These are phyloP conservation scores for Hypericum androsaemum DNA, from an alignment of 345 rosid species.

Conservation along the genomic window DNA sequence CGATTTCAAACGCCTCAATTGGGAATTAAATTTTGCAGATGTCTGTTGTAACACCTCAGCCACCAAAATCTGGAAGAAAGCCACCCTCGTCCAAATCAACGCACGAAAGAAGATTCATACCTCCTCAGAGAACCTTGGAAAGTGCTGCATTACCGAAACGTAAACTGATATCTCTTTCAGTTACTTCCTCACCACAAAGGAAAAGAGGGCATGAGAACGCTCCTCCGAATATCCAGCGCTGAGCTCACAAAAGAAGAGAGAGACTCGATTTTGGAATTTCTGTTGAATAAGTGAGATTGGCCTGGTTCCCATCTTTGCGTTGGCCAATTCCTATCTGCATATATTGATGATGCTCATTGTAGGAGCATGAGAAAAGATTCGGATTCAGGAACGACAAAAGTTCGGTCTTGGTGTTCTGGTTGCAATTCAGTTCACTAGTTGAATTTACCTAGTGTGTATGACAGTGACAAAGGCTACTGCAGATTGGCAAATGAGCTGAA, in stretches of 20 bases:
- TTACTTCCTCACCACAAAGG: slow-evolving; percentile 22
- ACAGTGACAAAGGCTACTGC: too few relatives aligned
- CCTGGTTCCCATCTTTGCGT: background rate
- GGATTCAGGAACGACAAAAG: too few relatives aligned
- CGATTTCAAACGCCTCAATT: too few relatives aligned
- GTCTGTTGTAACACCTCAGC: slow-evolving; percentile 26
- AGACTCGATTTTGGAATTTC: slow-evolving; percentile 2
- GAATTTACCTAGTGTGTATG: too few relatives aligned
- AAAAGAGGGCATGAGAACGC: slow-evolving; percentile 47
- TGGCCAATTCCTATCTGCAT: too few relatives aligned
- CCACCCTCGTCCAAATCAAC: slow-evolving; percentile 16
- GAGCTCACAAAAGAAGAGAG: slow-evolving; percentile 9
- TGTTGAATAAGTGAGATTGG: background rate
- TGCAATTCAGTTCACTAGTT: too few relatives aligned
- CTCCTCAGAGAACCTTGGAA: slow-evolving; percentile 27
- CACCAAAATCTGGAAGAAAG: slow-evolving; percentile 43
- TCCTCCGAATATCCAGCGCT: slow-evolving; percentile 54
- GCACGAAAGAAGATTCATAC: slow-evolving; percentile 26
- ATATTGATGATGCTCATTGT: too few relatives aligned
- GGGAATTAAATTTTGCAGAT: slow-evolving; percentile 32
- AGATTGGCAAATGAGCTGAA: too few relatives aligned
- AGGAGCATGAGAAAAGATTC: too few relatives aligned
- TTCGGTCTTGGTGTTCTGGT: too few relatives aligned
- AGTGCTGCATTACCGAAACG: slow-evolving; percentile 24
- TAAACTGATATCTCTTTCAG: slow-evolving; percentile 22